phyloP scores from a whole-genome alignment of 1,284 basidiomycete genomes.

The Cerioporus squamosus region DNA sequence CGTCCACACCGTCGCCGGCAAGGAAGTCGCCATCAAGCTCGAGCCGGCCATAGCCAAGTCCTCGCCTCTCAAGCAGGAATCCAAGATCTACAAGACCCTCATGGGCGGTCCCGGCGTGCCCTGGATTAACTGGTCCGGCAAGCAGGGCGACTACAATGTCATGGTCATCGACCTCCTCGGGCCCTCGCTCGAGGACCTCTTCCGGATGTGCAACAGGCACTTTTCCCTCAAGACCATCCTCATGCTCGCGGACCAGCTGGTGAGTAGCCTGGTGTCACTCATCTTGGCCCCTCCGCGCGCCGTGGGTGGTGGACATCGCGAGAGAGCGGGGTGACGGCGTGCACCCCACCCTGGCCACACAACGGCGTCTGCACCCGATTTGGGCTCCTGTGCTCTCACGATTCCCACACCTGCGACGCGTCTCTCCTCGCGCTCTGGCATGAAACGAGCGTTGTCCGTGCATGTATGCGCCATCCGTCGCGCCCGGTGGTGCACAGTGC shows the following conservation, averaged over 20 bases:
- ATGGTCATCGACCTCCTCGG: conserved; percentile 97
- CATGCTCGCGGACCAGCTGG: conserved; percentile 90
- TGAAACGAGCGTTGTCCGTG: background rate
- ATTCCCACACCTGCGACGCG: background rate
- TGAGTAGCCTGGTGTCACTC: conserved; percentile 44
- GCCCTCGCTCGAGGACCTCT: conserved; percentile 91
- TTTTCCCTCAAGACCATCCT: conserved; percentile 94
- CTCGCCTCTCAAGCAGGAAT: conserved; percentile 90
- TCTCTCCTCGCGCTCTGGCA: background rate
- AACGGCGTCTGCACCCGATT: background rate
- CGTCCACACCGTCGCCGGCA: conserved; percentile 93
- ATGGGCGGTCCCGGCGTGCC: conserved; percentile 94
- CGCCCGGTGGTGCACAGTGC: background rate
- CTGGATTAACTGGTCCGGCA: conserved; percentile 94
- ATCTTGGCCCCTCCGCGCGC: background rate
- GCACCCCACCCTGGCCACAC: background rate
- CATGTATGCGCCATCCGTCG: background rate
- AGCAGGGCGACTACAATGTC: conserved; percentile 95
- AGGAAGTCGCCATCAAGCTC: conserved; percentile 97
- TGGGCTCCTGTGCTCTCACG: background rate
- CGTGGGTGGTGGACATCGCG: background rate
- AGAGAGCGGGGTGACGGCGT: background rate
- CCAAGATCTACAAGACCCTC: conserved; percentile 90
- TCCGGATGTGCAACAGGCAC: conserved; percentile 93
- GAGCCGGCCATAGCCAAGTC: conserved; percentile 86